Conservation (phyloP, 176 grass and related monocot genomes). For the Carex littledalei region DNA sequence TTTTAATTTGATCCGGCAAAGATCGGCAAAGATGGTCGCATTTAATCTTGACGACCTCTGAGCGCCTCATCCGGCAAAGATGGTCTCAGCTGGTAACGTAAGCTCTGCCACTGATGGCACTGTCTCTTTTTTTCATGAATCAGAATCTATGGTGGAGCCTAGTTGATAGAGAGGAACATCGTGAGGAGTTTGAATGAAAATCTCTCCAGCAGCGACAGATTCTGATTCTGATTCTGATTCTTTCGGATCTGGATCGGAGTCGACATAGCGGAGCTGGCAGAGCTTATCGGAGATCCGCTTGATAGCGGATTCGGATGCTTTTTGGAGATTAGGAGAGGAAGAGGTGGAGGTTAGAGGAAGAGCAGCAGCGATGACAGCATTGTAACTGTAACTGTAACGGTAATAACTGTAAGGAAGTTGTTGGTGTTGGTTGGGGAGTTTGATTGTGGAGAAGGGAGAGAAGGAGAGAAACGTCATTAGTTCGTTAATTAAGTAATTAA, state of each 20-base stretch:
- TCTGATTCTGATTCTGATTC: neutral
- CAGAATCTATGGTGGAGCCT: slow-evolving; percentile 52
- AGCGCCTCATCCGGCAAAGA: too few relatives aligned
- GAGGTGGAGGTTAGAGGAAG: too few relatives aligned
- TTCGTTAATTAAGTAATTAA: neutral
- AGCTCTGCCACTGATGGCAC: slow-evolving; percentile 59
- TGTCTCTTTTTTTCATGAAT: neutral
- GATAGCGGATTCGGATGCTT: slow-evolving; percentile 58
- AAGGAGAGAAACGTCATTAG: slow-evolving; percentile 14
- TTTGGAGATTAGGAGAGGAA: slow-evolving; percentile 28
- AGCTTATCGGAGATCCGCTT: slow-evolving; percentile 86
- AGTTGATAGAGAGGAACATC: slow-evolving; percentile 53
- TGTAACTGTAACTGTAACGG: too few relatives aligned
- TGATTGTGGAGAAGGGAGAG: neutral
- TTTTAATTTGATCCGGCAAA: too few relatives aligned
- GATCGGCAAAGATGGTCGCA: too few relatives aligned
- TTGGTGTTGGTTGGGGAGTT: too few relatives aligned
- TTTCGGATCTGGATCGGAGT: neutral
- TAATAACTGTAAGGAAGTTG: too few relatives aligned
- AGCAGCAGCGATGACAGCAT: too few relatives aligned
- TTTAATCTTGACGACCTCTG: neutral
- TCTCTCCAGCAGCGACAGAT: slow-evolving; percentile 47
- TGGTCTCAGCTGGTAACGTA: slow-evolving; percentile 28
- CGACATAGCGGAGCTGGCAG: slow-evolving; percentile 58
- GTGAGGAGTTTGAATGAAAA: too few relatives aligned